phyloP scores from a whole-genome alignment of 768 basidiomycete genomes.

The Austroboletus festivus region DNA sequence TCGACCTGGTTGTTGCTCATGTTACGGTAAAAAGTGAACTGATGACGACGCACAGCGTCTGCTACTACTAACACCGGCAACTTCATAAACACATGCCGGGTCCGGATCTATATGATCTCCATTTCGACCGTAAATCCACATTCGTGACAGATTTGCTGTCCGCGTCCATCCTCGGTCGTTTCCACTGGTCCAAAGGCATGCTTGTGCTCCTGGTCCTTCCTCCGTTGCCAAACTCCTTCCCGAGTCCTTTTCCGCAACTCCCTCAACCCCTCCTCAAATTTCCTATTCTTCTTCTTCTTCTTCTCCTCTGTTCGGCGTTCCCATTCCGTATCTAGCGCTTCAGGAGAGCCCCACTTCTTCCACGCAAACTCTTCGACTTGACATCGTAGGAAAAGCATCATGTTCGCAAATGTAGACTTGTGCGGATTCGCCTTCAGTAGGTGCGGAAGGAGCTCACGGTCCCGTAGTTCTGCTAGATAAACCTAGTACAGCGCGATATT shows the following conservation, averaged over 20 bases:
- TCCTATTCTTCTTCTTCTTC: conserved; percentile 87
- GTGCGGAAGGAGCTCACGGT: conserved; percentile 90
- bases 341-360: conserved; percentile 96
- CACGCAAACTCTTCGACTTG: conserved; percentile 97
- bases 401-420: conserved; percentile 93
- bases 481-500: background rate
- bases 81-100: background rate
- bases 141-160: conserved; percentile 74
- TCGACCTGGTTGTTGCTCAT: conserved; percentile 54
- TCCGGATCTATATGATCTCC: conserved; percentile 60
- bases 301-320: conserved; percentile 75
- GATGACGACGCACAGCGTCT: too few species aligned
- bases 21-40: too few species aligned
- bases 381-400: conserved; percentile 95
- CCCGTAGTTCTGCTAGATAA: conserved; percentile 80
- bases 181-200: conserved; percentile 74
- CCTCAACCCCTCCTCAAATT: conserved; percentile 87
- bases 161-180: conserved; percentile 49
- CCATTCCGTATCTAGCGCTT: conserved; percentile 87
- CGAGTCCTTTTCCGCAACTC: conserved; percentile 83
- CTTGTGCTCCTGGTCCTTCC: conserved; percentile 83
- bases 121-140: conserved; percentile 93
- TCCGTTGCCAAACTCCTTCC: conserved; percentile 85
- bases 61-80: background rate
- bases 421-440: conserved; percentile 93